Evolutionary conservation across 768 basidiomycete species (phyloP), one percentile per base, ranked within the genome.

Genomic region (Mycena epipterygia): DNA sequence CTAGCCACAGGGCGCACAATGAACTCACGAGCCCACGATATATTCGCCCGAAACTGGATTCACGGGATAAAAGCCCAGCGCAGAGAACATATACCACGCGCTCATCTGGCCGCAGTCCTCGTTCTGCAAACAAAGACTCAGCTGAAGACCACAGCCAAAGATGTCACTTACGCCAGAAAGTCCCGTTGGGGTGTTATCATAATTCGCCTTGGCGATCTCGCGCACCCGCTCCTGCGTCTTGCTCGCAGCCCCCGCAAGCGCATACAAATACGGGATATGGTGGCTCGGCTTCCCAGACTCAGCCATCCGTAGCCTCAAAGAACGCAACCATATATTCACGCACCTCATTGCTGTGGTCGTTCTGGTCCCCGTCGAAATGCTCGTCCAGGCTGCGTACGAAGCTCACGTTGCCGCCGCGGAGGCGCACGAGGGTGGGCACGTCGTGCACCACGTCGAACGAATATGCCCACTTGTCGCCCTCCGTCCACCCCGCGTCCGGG

Each of bases 71-170:
- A 95, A 93, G 1, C 94, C 94, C 79, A 96, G 85, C 0, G 93
- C 89, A 57, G 89, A 91, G 81, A 94, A 95, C 17, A 95, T 85
- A 74, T 91, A 95, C 94, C 94, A 95, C 0, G 94, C 92, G 74
- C 92, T 93, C 94, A 95, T 95, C 77, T 96, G 94, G 1, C 94
- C 94, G 72, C 94, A 95, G 76, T 96, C 94, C 77, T 96, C 94
- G 74, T 95, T 96, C 91, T 94, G 68, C 29, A 63, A 13, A 62
- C 11, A 8, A n/a, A n/a, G n/a, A n/a, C 58, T 51, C 58, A 49
- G 27, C 39, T 3, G 1, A 60, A 25, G 21, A 17, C 23, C 19
- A 5, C 8, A 56, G 16, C n/a, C n/a, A 56, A 37, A 35, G 1
- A 27, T 5, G 25, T 8, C 3, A 80, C 87, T 25, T 75, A 93